A percentile compares a stretch with the other conserved stretches of the same genome.
These are phyloP conservation scores for Phytophthora ohioensis DNA, from an alignment of 352 stramenopile genomes.

Conservation along the genomic window DNA sequence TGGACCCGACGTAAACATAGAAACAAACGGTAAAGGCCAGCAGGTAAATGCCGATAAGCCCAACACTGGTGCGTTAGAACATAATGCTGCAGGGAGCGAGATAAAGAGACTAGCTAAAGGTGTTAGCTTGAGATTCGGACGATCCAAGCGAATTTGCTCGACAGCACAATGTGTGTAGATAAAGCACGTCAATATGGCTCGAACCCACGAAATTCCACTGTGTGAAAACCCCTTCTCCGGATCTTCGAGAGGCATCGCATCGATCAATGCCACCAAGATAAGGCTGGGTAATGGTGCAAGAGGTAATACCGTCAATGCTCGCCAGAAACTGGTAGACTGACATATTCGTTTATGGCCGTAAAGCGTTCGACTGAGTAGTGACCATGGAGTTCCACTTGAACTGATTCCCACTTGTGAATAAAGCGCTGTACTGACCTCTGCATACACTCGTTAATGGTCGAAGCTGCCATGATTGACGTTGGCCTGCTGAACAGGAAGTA, in stretches of 20 bases:
- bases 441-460: no score
- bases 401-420: slow-evolving; percentile 31
- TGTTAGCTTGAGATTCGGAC: slow-evolving; percentile 23
- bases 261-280: slow-evolving; percentile 21
- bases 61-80: slow-evolving; percentile 17
- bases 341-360: slow-evolving; percentile 19
- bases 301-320: slow-evolving; percentile 1
- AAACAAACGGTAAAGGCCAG: slow-evolving; percentile 26
- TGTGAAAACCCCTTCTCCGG: slow-evolving; percentile 10
- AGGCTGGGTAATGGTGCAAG: slow-evolving; percentile 26
- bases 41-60: slow-evolving; percentile 12
- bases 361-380: slow-evolving; percentile 29
- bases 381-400: slow-evolving; percentile 36
- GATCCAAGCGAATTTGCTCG: slow-evolving; percentile 35
- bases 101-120: slow-evolving; percentile 8
- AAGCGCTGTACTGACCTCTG: no score
- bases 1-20: slow-evolving; percentile 20
- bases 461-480: no score
- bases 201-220: slow-evolving; percentile 20
- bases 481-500: no score
- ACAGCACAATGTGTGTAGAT: slow-evolving; percentile 34
- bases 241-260: slow-evolving; percentile 23
- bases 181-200: slow-evolving; percentile 17
- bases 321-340: slow-evolving; percentile 9
- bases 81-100: slow-evolving; percentile 18